Base-by-base conservation (phyloP, 768 basidiomycete species). In the Sporobolomyces pararoseus region DNA sequence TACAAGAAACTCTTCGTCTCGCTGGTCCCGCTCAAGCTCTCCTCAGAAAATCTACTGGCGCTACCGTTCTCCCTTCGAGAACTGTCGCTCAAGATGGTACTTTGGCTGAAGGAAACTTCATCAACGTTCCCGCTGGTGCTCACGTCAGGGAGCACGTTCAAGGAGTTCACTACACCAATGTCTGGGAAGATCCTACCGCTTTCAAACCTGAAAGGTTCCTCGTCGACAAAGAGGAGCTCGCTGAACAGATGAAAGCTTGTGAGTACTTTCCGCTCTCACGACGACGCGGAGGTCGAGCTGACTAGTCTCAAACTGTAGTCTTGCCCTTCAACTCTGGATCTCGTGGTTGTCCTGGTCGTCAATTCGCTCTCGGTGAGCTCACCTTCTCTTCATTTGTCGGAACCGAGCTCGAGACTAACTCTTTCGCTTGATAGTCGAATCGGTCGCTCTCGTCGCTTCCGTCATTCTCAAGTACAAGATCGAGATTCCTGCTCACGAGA, bases 301-400 rank as follows among this genome's bases (percentile, higher is more conserved):
- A n/a, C n/a, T n/a, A n/a, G n/a, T n/a, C n/a, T n/a, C n/a, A n/a
- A n/a, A n/a, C 46, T 47, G 7, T 23, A 54, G 51, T 44, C 44
- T 4, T 54, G 1, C 53, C 68, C 13, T 64, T 69, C 62, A 49
- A 31, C 14, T 32, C 35, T 27, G 67, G 67, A 7, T 31, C 52
- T 1, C 44, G 67, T 7, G 67, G 67, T 3, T 63, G 67, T 44
- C 53, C 47, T 39, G 67, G 67, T 23, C 44, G 42, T 25, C 37
- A 37, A 17, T 68, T 68, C 34, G 51, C 66, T 17, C 60, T 68
- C 35, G 60, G 67, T 68, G 2, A 34, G 52, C 51, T 34, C 17
- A 10, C 19, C 35, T 10, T 25, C 25, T 42, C 55, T 58, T 42
- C 19, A 10, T 37, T 37, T 34, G 32, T 32, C 10, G 17, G 9